Evolutionary conservation across 495 filamentous ascomycete genomes (phyloP).

Genomic region (Trichoderma asperelloides): DNA sequence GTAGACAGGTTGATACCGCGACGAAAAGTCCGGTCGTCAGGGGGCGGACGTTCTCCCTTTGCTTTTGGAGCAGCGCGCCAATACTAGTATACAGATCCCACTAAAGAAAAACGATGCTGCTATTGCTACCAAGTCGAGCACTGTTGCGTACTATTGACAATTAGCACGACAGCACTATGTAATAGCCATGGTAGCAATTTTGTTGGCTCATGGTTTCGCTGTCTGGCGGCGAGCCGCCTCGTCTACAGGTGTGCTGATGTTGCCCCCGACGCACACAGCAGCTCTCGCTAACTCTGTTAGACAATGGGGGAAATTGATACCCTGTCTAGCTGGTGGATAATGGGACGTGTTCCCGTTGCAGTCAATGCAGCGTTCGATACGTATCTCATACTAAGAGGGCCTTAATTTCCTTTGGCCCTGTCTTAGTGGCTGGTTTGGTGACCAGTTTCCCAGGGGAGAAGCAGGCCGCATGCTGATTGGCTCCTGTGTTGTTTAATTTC

Average conservation of each 20-base stretch:
- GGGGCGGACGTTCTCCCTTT: background rate
- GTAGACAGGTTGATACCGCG: background rate
- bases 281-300: background rate
- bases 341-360: background rate
- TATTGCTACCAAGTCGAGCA: background rate
- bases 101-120: background rate
- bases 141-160: background rate
- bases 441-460: conserved; percentile 4
- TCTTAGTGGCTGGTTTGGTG: background rate
- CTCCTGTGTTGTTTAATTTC: background rate
- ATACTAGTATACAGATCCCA: background rate
- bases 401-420: conserved; percentile 7
- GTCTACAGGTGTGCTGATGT: background rate
- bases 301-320: background rate
- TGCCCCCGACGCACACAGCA: background rate
- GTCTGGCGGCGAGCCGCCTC: background rate
- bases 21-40: background rate
- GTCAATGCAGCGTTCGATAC: background rate
- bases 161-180: background rate
- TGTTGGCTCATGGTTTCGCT: background rate
- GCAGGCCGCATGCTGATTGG: background rate
- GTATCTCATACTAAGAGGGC: conserved; percentile 2
- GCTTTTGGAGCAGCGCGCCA: background rate
- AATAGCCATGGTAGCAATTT: background rate
- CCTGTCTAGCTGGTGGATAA: background rate